Evolutionary conservation across 345 rosid genomes (phyloP), one percentile per base, ranked within the genome.

Genomic region (Anastatica hierochuntica): DNA sequence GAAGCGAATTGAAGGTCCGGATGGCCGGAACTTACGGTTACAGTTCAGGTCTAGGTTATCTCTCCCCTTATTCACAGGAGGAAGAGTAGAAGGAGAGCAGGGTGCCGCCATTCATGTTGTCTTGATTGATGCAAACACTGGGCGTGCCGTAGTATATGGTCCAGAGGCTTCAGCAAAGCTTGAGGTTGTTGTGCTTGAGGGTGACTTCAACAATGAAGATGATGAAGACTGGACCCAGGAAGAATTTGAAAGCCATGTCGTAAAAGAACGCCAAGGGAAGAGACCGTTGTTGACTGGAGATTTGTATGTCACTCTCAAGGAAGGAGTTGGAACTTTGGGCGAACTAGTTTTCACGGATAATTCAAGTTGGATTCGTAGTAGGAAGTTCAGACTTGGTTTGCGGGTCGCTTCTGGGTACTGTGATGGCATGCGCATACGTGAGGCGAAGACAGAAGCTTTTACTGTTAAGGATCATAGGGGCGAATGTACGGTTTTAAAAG

Each of bases 371-470:
- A 92, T 92, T 60, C 77, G 95, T 53, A 92, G 98, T 72, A 71
- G 99, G 56, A 88, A 92, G 73, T 92, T 92, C 69, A 78, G 99
- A 72, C 84, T 92, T 53, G 99, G 97, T 64, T 66, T 92, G 77
- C 76, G 71, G 73, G 90, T 88, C 27, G 60, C 76, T 19, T 53
- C 85, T 40, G 95, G 99, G 68, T 80, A 8, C 60, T 76, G 85
- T 60, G 95, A 92, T 54, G 90, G 83, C 18, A 63, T 81, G 42
- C 99, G 85, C 38, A 64, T 88, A 37, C 81, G 94, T 44, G 99
- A 92, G 75, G 99, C 97, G 1, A 92, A 88, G 81, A 88, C 99
- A 0, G 99, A 92, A 71, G 94, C 99, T 56, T 85, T 92, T 62
- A 80, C 81, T 55, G 99, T 92, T 41, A 92, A 85, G 64, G 99